Evolutionary conservation across 768 basidiomycete genomes (phyloP), one percentile per base, ranked within the genome.

Genomic region (Hygrocybe coccinea): DNA sequence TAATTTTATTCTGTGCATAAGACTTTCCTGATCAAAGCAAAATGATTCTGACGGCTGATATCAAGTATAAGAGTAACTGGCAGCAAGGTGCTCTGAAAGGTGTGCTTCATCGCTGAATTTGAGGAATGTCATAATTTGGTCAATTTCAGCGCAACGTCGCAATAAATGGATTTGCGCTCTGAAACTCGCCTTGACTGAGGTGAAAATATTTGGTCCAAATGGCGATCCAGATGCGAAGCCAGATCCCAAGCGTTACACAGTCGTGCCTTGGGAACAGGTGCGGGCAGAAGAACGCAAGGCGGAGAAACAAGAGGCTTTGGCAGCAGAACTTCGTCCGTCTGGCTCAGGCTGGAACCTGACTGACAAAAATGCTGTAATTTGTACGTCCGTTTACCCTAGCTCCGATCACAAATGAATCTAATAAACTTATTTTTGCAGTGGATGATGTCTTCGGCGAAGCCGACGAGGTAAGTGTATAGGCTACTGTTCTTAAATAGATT

Each of bases 141-240:
- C 14, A 9, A 29, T 21, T 50, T 25, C 64, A 84, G 85, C 85
- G 1, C 84, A 86, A 69, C 80, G 91, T 53, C 81, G 90, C 35
- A 94, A 94, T 75, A 95, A 91, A 71, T 95, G 91, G 91, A 80
- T 94, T 41, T 94, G 91, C 68, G 87, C 88, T 14, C 76, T 97
- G 53, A 95, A 94, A 70, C 66, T 79, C 44, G 78, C 82, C 47
- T 73, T 91, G 57, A 80, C 77, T 24, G 86, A 91, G 57, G 69
- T 84, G 49, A 76, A 82, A 59, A 86, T 97, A 56, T 91, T 76
- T 61, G 86, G 86, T 5, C 83, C 85, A 8, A 67, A 60, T 33
- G 83, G 87, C 21, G 66, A 85, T 65, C 85, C 86, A 1, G 67
- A 75, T 59, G 72, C 77, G 21, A 70, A 78, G n/a, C 70, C 86